Percentiles rank a stretch among this genome's conserved stretches.
These are phyloP conservation scores for Boechera divaricarpa DNA, from an alignment of 345 rosid genomes.

Conservation along the genomic window DNA sequence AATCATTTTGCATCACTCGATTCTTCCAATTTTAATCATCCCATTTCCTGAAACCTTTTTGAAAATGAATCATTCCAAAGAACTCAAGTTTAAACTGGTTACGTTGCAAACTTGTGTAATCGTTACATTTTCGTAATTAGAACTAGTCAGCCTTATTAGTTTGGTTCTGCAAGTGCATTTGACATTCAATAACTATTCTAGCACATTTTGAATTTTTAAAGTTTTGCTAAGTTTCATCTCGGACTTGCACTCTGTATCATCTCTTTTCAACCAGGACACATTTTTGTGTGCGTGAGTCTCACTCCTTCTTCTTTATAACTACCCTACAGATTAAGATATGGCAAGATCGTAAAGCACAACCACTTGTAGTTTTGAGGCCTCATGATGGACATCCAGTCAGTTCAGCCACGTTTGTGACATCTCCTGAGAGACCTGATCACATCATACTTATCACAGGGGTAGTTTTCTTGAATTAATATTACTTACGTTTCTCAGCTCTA, in stretches of 20 bases:
- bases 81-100: neutral
- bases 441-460: constrained; percentile 86
- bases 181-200: neutral
- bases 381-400: constrained; percentile 84
- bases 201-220: neutral
- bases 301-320: constrained; percentile 20
- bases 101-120: neutral
- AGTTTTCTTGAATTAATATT: constrained; percentile 33
- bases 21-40: constrained; percentile 11
- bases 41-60: neutral
- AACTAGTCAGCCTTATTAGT: constrained; percentile 6
- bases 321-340: constrained; percentile 81
- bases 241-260: neutral
- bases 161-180: constrained; percentile 21
- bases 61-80: neutral
- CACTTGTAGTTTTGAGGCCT: constrained; percentile 78
- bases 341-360: constrained; percentile 76
- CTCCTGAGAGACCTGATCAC: constrained; percentile 80
- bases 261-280: constrained; percentile 6
- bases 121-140: neutral
- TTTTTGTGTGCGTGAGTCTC: constrained; percentile 15
- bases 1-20: constrained; percentile 9
- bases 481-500: neutral
- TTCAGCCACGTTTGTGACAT: constrained; percentile 71
- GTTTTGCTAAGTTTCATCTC: neutral